Conservation (phyloP, 139 green algal genomes). For the Astrephomene gubernaculifera region DNA sequence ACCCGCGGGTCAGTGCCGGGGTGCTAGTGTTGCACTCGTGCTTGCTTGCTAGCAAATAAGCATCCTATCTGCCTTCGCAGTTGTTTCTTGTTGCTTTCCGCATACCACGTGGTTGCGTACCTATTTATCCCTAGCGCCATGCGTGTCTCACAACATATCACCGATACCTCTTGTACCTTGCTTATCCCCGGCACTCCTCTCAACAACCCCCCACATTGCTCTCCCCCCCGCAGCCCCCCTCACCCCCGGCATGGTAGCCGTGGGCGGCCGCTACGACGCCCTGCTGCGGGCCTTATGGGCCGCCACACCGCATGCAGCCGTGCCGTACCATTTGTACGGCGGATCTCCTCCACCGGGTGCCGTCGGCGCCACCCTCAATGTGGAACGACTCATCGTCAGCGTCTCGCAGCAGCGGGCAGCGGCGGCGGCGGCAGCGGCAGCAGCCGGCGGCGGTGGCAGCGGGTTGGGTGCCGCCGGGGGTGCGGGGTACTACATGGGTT, state of each 20-base stretch:
- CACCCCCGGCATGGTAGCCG: conserved; percentile 57
- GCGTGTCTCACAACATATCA: no score
- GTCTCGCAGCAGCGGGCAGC: conserved; percentile 39
- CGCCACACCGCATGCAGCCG: conserved; percentile 16
- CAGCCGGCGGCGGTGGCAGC: conserved; percentile 33
- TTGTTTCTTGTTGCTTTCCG: no score
- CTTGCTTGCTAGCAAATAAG: no score
- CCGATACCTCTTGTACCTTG: no score
- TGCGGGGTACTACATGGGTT: neutral
- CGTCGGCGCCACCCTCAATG: conserved; percentile 77
- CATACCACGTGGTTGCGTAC: no score
- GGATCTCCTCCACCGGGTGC: conserved; percentile 57
- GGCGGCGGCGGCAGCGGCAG: conserved; percentile 43
- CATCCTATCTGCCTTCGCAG: no score
- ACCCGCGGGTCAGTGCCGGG: neutral
- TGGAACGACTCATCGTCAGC: conserved; percentile 64
- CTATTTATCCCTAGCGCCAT: no score
- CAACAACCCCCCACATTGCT: neutral
- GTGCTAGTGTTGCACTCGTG: no score
- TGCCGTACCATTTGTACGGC: neutral
- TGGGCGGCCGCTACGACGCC: conserved; percentile 80
- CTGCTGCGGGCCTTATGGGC: conserved; percentile 76
- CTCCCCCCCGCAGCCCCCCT: neutral
- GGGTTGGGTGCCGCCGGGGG: conserved; percentile 10
- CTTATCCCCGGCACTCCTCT: neutral